Percentiles rank a stretch among this genome's conserved stretches.
phyloP scores from a whole-genome alignment of 169 alveolate species.

The Toxoplasma gondii region DNA sequence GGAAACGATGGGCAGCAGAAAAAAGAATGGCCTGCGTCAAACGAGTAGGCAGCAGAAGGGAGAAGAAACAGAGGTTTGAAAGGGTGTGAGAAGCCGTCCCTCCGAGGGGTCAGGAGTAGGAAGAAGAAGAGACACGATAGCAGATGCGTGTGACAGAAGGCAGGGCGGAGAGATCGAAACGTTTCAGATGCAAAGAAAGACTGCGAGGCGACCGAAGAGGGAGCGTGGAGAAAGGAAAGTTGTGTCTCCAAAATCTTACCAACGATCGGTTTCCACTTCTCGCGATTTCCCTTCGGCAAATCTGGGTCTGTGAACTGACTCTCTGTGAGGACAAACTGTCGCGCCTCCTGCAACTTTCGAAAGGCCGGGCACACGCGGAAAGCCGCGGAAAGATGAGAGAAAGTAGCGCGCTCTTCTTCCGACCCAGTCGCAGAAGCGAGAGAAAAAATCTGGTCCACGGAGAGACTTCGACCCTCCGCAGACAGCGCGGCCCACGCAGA shows the following conservation, averaged over 20 bases:
- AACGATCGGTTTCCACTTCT: constrained; percentile 4
- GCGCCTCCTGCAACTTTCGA: background rate
- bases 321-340: background rate
- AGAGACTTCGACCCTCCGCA: background rate
- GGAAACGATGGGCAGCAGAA: too few species aligned
- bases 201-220: too few species aligned
- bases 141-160: too few species aligned
- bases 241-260: background rate
- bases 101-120: too few species aligned
- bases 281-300: background rate
- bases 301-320: background rate
- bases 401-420: background rate
- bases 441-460: background rate
- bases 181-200: too few species aligned
- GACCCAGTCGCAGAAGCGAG: background rate
- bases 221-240: too few species aligned
- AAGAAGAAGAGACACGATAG: too few species aligned
- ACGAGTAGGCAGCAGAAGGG: too few species aligned
- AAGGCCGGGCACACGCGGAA: background rate
- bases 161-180: too few species aligned
- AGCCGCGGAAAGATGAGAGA: background rate
- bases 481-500: background rate
- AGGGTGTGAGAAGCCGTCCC: too few species aligned
- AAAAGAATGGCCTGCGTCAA: too few species aligned
- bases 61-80: too few species aligned